Base-by-base conservation (phyloP, 345 rosid species). In the Lepidium aucheri region DNA sequence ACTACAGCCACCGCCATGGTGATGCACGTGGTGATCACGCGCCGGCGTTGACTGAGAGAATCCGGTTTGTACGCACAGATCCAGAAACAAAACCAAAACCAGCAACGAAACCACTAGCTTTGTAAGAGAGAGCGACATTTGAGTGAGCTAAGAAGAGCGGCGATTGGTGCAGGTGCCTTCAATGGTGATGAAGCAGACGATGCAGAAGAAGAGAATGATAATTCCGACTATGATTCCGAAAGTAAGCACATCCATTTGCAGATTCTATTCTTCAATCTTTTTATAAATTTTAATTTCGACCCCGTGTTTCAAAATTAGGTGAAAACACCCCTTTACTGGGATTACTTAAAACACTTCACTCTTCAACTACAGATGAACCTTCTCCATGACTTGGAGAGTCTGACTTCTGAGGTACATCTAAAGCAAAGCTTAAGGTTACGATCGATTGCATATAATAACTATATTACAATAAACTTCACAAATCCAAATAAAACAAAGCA, bases 191-290 rank as follows among this genome's bases (percentile, higher is more conserved):
- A 82, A 77, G 65, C 86, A 83, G 74, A 84, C 84, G 53, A 70
- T 64, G 68, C 79, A 77, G 14, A 87, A 67, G 80, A 86, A 82
- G 60, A 89, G 80, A 11, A 89, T 70, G 76, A 89, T 82, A 44
- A 82, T 77, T 52, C 79, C 98, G 75, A 92, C 51, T 75, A 89
- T 82, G 79, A 85, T 71, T 46, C 96, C 95, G 81, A 87, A 92
- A 0, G 91, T 78, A 1, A 88, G 35, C 30, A 74, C 80, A 74
- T 86, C 96, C 93, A 88, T 90, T 18, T 26, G 46, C 54, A 36
- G 15, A n/a, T 14, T 10, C 3, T 12, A 0, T 46, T 46, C 5
- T 24, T 17, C 30, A 5, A 3, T 38, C 12, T 28, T 42, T 11
- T 34, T 20, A 3, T 28, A 26, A 39, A 60, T 52, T 42, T 11